Conservation (phyloP, 2,329 filamentous ascomycete species). For the Plenodomus biglobosus region DNA sequence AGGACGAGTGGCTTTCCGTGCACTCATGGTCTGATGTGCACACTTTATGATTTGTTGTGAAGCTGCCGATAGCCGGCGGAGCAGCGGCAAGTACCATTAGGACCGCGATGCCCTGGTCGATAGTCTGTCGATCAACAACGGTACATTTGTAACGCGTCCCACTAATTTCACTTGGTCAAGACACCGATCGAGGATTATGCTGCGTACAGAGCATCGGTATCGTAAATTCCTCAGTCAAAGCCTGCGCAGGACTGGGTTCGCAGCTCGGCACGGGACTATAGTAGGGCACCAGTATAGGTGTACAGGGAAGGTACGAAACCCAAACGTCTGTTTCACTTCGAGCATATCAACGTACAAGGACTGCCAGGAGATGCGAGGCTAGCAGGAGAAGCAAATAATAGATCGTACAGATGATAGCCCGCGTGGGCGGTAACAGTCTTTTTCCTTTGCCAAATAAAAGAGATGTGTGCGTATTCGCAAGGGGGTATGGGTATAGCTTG, state of each 20-base stretch:
- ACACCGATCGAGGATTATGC: neutral
- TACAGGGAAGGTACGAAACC: conserved; percentile 17
- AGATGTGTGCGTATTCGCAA: conserved; percentile 16
- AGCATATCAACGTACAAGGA: conserved; percentile 9
- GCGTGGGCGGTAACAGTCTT: conserved; percentile 48
- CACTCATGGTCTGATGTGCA: too few species aligned
- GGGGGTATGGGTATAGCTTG: conserved; percentile 44
- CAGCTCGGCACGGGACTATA: conserved; percentile 20
- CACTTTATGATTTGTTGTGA: neutral
- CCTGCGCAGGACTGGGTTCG: conserved; percentile 5
- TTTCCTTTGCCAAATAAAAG: conserved; percentile 31
- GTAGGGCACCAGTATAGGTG: conserved; percentile 18
- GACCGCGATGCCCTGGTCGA: neutral
- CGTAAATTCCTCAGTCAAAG: conserved; percentile 14
- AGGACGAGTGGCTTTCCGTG: neutral
- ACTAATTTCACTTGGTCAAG: neutral
- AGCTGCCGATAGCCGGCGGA: conserved; percentile 4
- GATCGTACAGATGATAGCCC: conserved; percentile 39
- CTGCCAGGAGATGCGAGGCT: conserved; percentile 6
- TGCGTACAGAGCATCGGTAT: conserved; percentile 8
- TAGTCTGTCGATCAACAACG: neutral
- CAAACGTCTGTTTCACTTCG: conserved; percentile 18
- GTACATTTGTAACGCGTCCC: neutral
- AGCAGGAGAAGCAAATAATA: conserved; percentile 10
- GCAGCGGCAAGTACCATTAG: neutral